phyloP scores from a whole-genome alignment of 495 filamentous ascomycete genomes.

The Xylaria castorea region DNA sequence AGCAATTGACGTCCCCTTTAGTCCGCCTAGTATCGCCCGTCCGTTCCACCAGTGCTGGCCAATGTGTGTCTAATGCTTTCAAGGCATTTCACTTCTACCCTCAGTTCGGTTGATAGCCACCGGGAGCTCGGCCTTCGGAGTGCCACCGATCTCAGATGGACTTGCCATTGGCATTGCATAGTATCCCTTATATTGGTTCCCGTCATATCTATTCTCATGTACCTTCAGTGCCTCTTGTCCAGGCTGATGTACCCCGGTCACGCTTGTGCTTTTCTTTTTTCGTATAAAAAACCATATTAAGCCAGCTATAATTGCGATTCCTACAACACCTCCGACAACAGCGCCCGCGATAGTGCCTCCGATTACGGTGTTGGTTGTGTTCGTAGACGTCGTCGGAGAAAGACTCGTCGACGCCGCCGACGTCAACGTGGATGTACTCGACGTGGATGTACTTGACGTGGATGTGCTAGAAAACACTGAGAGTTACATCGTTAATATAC shows the following conservation, averaged over 20 bases:
- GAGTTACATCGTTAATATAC: neutral
- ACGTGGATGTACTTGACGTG: neutral
- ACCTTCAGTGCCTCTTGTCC: neutral
- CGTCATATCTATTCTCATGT: neutral
- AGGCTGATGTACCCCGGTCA: neutral
- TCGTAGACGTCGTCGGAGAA: neutral
- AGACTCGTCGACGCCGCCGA: neutral
- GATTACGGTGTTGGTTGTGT: neutral
- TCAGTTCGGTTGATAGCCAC: neutral
- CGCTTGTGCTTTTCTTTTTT: slow-evolving; percentile 11
- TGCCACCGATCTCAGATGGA: slow-evolving; percentile 2
- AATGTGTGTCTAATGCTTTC: neutral
- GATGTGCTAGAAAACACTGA: neutral
- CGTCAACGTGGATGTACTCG: neutral
- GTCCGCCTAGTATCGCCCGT: neutral
- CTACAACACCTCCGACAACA: slow-evolving; percentile 27
- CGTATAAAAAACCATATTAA: slow-evolving; percentile 25
- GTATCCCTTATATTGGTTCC: neutral
- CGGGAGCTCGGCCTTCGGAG: slow-evolving; percentile 4
- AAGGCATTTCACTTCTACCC: slow-evolving; percentile 17
- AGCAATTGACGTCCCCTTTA: neutral
- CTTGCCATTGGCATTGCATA: neutral
- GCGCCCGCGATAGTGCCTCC: slow-evolving; percentile 28
- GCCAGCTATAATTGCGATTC: slow-evolving; percentile 20
- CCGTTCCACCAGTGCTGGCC: neutral